Percentiles rank a stretch among this genome's conserved stretches.
phyloP scores from a whole-genome alignment of 129 eudicot species.

The Smallanthus sonchifolius region DNA sequence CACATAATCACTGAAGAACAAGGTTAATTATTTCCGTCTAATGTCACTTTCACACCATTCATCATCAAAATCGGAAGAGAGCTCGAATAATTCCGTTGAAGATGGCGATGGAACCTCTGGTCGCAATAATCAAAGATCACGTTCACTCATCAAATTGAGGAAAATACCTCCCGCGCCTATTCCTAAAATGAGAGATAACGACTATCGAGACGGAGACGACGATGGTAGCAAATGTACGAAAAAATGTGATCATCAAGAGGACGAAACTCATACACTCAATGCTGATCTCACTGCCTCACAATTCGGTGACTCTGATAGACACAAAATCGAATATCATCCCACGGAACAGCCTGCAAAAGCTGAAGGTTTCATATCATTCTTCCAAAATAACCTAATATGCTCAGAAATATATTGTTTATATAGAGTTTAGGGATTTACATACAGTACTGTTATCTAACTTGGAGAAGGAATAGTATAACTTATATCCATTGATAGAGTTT shows the following conservation, averaged over 20 bases:
- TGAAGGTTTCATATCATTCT: constrained; percentile 21
- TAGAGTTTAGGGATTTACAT: constrained; percentile 6
- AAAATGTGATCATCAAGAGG: constrained; percentile 21
- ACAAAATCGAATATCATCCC: background rate
- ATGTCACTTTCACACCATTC: constrained; percentile 29
- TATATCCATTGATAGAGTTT: too few species aligned
- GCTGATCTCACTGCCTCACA: constrained; percentile 30
- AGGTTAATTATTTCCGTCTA: background rate
- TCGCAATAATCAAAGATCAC: constrained; percentile 17
- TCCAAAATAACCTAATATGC: background rate
- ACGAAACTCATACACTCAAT: constrained; percentile 29
- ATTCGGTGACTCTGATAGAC: background rate
- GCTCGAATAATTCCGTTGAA: background rate
- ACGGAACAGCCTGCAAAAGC: constrained; percentile 13
- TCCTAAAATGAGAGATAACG: constrained; percentile 23
- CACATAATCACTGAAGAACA: constrained; percentile 10
- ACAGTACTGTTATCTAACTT: background rate
- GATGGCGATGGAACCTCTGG: constrained; percentile 10
- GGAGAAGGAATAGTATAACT: background rate
- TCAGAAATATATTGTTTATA: background rate
- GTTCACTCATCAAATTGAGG: constrained; percentile 43
- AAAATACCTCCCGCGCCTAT: constrained; percentile 51
- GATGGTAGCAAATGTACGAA: background rate
- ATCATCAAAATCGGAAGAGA: constrained; percentile 16
- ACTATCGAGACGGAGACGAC: constrained; percentile 16